Evolutionary conservation across 306 rosid genomes (phyloP).

Genomic region (Dicorynia guianensis): DNA sequence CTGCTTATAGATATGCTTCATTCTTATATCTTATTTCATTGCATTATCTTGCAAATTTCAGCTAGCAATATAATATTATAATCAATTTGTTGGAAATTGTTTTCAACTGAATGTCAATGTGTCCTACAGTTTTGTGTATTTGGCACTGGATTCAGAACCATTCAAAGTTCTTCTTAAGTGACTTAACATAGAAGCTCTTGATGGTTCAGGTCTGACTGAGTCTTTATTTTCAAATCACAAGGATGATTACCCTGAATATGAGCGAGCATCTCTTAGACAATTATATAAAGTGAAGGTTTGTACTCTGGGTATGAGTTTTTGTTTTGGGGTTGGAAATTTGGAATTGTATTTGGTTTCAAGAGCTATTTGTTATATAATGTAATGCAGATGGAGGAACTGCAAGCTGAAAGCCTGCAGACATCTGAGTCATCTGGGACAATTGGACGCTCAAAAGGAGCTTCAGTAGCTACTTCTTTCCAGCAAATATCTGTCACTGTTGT

Average conservation of each 20-base stretch:
- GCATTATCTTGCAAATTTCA: not conserved
- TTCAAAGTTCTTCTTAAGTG: slow-evolving; percentile 27
- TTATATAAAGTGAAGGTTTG: slow-evolving; percentile 91
- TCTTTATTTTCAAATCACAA: slow-evolving; percentile 89
- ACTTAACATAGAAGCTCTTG: slow-evolving; percentile 33
- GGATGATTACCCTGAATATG: slow-evolving; percentile 97
- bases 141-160: slow-evolving; percentile 27
- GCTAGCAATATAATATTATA: not conserved
- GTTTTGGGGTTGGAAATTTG: slow-evolving; percentile 1
- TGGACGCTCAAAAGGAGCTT: slow-evolving; percentile 90
- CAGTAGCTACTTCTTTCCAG: slow-evolving; percentile 79
- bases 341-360: slow-evolving; percentile 37
- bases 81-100: slow-evolving; percentile 6
- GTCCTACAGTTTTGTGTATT: not conserved
- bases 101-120: slow-evolving; percentile 5
- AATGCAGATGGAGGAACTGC: slow-evolving; percentile 87
- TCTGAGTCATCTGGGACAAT: slow-evolving; percentile 88
- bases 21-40: slow-evolving; percentile 32
- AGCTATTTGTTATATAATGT: slow-evolving; percentile 32
- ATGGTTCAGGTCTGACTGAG: slow-evolving; percentile 87
- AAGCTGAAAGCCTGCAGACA: slow-evolving; percentile 80
- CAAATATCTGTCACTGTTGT: slow-evolving; percentile 98
- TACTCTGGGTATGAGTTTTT: slow-evolving; percentile 31
- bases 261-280: slow-evolving; percentile 92
- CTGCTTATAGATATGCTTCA: slow-evolving; percentile 15